Evolutionary conservation across 192 early-diverging fungal species (phyloP).

Genomic region (Cetraspora pellucida): DNA sequence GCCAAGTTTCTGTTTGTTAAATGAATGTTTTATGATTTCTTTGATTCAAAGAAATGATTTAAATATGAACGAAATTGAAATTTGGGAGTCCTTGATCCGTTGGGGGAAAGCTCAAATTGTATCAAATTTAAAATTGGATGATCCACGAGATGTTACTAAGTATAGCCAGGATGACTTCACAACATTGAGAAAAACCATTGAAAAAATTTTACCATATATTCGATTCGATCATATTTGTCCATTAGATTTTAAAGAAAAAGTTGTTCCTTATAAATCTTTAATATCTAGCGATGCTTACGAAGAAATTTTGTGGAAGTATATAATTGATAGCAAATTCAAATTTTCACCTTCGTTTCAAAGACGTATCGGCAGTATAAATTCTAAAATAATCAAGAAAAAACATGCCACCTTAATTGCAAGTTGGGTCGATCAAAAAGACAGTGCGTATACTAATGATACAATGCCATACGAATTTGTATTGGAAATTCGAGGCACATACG

Average conservation of each 20-base stretch:
- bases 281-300: constrained; percentile 5
- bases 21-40: no score
- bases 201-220: not conserved
- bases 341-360: not conserved
- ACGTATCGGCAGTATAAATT: constrained; percentile 5
- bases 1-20: no score
- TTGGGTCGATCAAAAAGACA: constrained; percentile 7
- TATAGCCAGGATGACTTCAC: no score
- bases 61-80: no score
- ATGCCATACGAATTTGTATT: constrained; percentile 14
- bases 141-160: no score
- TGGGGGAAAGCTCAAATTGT: no score
- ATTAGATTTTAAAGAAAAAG: not conserved
- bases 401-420: constrained; percentile 9
- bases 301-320: not conserved
- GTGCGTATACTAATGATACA: not conserved
- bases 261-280: constrained; percentile 6
- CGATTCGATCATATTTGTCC: not conserved
- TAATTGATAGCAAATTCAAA: not conserved
- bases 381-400: not conserved
- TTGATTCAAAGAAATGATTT: no score
- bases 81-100: no score
- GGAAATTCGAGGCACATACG: constrained; percentile 4
- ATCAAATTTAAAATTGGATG: no score
- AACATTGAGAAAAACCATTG: no score